Evolutionary conservation across 2,329 filamentous ascomycete species (phyloP), one percentile per base, ranked within the genome.

Genomic region (Raffaelea deltoideospora): DNA sequence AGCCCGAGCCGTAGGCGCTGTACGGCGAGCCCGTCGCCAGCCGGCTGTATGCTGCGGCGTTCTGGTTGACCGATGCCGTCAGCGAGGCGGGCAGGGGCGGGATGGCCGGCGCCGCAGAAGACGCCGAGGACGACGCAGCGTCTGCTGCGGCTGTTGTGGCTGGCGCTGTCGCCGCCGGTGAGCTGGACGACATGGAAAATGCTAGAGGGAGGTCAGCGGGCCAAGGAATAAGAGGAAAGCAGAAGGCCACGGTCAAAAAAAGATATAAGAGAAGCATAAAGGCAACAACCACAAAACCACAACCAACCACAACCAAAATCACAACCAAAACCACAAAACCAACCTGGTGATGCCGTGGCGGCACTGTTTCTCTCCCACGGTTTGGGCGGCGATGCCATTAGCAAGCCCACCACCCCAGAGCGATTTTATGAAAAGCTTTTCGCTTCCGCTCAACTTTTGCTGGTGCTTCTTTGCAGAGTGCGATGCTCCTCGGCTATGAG

Each of bases 321-420:
- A n/a, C n/a, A n/a, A n/a, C n/a, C n/a, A n/a, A n/a, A n/a, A n/a
- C n/a, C n/a, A 19, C 15, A 28, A 28, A 28, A 17, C n/a, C 6
- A n/a, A 28, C 35, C 36, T 34, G 44, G 17, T 27, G 42, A 27
- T 17, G 41, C 65, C 29, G 41, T 32, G 15, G 42, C 30, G 34
- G 65, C 65, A 43, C 79, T 80, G 46, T 78, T 71, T 57, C 79
- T 74, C 63, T 98, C 90, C 90, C 90, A 98, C 33, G 90, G 90
- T 63, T 98, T 98, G 38, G 90, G 90, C 53, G 90, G 90, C 58
- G 88, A 95, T 45, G 72, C 72, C 68, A 76, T 76, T n/a, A 33
- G 30, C 37, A 29, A n/a, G n/a, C n/a, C n/a, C n/a, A n/a, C n/a
- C n/a, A n/a, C n/a, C n/a, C n/a, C n/a, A n/a, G n/a, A n/a, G n/a